phyloP scores from a whole-genome alignment of 2,329 filamentous ascomycete species.

The Fusarium mundagurra region DNA sequence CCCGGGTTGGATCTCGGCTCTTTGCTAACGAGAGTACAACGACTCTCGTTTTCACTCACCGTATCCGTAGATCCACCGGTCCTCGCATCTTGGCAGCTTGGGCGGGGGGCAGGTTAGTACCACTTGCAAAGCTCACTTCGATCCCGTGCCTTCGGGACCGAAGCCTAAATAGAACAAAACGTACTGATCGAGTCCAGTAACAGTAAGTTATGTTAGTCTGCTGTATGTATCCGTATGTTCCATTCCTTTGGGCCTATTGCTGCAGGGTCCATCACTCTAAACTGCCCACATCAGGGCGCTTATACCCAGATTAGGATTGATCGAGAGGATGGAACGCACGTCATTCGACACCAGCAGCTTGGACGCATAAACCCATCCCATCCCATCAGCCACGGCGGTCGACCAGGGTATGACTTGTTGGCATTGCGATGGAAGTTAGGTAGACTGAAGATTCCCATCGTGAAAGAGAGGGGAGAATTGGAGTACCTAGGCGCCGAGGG shows the following conservation, averaged over 20 bases:
- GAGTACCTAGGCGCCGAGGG: conserved; percentile 31
- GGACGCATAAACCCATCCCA: conserved; percentile 13
- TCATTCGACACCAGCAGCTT: conserved; percentile 40
- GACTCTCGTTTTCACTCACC: conserved; percentile 23
- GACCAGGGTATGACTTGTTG: conserved; percentile 9
- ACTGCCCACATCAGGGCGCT: conserved; percentile 38
- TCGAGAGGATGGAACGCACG: conserved; percentile 29
- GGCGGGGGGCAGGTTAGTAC: background rate
- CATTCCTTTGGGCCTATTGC: conserved; percentile 27
- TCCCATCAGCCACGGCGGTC: conserved; percentile 20
- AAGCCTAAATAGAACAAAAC: conserved; percentile 1
- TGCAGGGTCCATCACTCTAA: conserved; percentile 33
- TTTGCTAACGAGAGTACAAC: conserved; percentile 23
- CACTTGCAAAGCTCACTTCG: conserved; percentile 9
- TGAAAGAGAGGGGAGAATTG: background rate
- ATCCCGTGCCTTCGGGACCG: conserved; percentile 34
- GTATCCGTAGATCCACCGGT: conserved; percentile 36
- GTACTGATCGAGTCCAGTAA: background rate
- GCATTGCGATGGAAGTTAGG: background rate
- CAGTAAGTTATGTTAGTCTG: background rate
- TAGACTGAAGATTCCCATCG: background rate
- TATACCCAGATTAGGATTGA: conserved; percentile 29
- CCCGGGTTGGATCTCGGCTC: conserved; percentile 31
- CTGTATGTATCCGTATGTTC: conserved; percentile 3
- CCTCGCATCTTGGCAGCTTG: conserved; percentile 18